Evolutionary conservation across 83 land plant species (phyloP).

Genomic region (Thuja plicata): DNA sequence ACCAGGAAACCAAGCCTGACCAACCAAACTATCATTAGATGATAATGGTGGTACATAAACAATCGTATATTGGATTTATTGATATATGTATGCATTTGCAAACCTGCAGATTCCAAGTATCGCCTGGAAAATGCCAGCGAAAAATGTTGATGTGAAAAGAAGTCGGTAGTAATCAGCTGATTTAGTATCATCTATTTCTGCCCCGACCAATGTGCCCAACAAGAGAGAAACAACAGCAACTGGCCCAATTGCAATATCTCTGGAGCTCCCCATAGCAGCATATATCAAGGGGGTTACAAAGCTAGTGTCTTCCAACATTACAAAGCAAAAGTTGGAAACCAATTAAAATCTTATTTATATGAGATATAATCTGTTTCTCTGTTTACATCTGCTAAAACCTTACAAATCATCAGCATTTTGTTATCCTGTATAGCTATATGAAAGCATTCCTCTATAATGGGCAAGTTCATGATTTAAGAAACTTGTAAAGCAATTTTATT

Average conservation of each 20-base stretch:
- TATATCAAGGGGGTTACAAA: constrained; percentile 77
- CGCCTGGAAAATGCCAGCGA: constrained; percentile 76
- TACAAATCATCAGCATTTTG: too few species aligned
- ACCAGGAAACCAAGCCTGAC: constrained; percentile 78
- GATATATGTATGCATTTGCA: neutral
- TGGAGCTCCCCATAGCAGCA: constrained; percentile 69
- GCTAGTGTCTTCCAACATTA: constrained; percentile 43
- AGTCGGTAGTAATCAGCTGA: constrained; percentile 45
- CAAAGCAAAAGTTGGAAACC: neutral
- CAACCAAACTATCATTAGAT: neutral
- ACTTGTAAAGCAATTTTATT: too few species aligned
- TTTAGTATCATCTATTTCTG: constrained; percentile 31
- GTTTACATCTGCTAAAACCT: too few species aligned
- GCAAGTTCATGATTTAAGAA: neutral
- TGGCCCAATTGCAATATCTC: constrained; percentile 74
- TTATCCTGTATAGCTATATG: neutral
- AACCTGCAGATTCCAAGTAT: constrained; percentile 79
- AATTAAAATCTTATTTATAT: too few species aligned
- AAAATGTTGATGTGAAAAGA: constrained; percentile 83
- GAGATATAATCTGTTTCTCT: too few species aligned
- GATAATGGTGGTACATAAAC: neutral
- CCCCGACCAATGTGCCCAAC: constrained; percentile 42
- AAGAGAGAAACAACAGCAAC: constrained; percentile 76
- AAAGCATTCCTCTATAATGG: neutral
- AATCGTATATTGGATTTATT: neutral